Conservation (phyloP, 1,284 basidiomycete species). For the Malassezia slooffiae region DNA sequence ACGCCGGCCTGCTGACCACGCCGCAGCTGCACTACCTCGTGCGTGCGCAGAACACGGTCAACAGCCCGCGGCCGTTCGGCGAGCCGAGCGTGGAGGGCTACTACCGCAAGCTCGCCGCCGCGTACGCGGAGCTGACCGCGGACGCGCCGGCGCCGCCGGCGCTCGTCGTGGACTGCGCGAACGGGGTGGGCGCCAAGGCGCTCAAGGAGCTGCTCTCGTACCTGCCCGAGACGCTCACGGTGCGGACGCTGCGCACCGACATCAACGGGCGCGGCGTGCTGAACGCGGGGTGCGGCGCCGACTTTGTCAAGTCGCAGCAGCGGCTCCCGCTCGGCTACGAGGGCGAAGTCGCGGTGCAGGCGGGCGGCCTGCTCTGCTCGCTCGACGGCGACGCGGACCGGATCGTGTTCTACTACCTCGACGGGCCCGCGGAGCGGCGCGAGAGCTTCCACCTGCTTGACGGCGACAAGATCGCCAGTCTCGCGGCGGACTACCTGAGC, state of each 20-base stretch:
- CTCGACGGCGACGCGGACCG: slow-evolving; percentile 97
- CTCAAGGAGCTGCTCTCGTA: slow-evolving; percentile 29
- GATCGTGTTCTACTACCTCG: slow-evolving; percentile 77
- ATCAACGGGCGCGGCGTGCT: slow-evolving; percentile 61
- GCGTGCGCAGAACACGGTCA: slow-evolving; percentile 73
- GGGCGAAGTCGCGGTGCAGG: slow-evolving; percentile 22
- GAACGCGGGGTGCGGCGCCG: slow-evolving; percentile 78
- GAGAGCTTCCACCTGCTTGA: slow-evolving; percentile 78
- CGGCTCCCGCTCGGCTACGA: slow-evolving; percentile 36
- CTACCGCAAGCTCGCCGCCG: slow-evolving; percentile 67
- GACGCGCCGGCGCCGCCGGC: slow-evolving; percentile 46
- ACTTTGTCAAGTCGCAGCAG: slow-evolving; percentile 78
- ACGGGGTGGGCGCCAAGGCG: slow-evolving; percentile 72
- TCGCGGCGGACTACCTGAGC: slow-evolving; percentile 84
- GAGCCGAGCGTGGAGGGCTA: slow-evolving; percentile 77
- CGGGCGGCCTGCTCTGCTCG: slow-evolving; percentile 71
- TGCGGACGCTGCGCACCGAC: slow-evolving; percentile 29
- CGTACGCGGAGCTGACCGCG: slow-evolving; percentile 73
- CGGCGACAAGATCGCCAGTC: slow-evolving; percentile 93
- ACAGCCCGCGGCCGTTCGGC: slow-evolving; percentile 61
- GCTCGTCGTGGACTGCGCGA: slow-evolving; percentile 85
- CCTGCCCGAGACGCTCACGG: slow-evolving; percentile 22
- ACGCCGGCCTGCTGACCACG: slow-evolving; percentile 73
- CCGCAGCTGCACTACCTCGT: slow-evolving; percentile 95
- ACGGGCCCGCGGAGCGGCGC: slow-evolving; percentile 54